phyloP scores from a whole-genome alignment of 1,284 basidiomycete genomes.

The Tetrapyrgos nigripes region DNA sequence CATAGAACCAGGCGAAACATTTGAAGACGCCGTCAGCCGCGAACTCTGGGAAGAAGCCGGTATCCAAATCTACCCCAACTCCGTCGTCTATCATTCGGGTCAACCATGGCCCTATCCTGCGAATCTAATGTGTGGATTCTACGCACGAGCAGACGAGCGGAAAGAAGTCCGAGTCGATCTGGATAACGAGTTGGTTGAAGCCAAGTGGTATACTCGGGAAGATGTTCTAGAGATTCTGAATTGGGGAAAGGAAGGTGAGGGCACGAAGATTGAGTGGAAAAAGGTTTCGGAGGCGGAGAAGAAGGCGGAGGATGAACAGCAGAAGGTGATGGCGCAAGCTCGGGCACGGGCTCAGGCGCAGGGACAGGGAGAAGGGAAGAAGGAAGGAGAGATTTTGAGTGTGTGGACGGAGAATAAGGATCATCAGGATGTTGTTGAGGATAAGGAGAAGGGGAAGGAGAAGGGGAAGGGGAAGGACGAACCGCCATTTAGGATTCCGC shows the following conservation, averaged over 20 bases:
- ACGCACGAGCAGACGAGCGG: conserved; percentile 75
- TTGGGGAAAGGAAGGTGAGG: conserved; percentile 64
- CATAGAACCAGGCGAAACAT: conserved; percentile 91
- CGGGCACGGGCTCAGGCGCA: background rate
- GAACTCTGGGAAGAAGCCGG: conserved; percentile 98
- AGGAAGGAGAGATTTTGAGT: conserved; percentile 22
- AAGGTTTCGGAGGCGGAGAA: conserved; percentile 50
- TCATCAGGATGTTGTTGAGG: background rate
- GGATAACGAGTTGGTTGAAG: conserved; percentile 98
- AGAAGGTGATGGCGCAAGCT: background rate
- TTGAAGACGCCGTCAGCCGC: conserved; percentile 93
- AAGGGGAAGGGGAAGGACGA: conserved; percentile 35
- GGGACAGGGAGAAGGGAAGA: conserved; percentile 10
- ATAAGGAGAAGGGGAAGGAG: conserved; percentile 16
- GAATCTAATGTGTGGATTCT: conserved; percentile 93
- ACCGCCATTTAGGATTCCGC: conserved; percentile 70
- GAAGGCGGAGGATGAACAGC: conserved; percentile 19
- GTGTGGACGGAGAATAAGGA: conserved; percentile 18
- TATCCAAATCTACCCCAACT: conserved; percentile 81
- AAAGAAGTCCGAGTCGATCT: conserved; percentile 85
- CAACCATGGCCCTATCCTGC: conserved; percentile 92
- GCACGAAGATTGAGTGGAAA: conserved; percentile 69
- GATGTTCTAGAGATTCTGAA: conserved; percentile 58
- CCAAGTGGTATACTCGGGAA: conserved; percentile 85
- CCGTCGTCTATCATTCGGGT: conserved; percentile 86